Evolutionary conservation across 2,329 filamentous ascomycete genomes (phyloP), one percentile per base, ranked within the genome.

Genomic region (Beauveria australis): DNA sequence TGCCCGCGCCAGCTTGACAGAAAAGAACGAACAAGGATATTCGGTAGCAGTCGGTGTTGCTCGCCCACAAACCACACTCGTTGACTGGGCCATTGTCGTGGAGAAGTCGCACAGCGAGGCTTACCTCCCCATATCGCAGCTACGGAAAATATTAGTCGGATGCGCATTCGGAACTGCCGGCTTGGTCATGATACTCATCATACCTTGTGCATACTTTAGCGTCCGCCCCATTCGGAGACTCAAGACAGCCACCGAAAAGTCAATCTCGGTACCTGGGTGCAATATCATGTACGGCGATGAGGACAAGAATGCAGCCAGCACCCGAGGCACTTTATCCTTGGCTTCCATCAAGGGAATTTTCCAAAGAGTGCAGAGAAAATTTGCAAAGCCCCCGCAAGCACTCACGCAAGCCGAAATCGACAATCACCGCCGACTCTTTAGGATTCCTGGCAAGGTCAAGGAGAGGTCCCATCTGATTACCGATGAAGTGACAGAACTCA

Each of bases 91-190:
- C 5, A 76, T 97, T 3, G 67, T 96, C 2, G 83, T 96, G 1
- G 92, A 96, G 70, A 87, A 94, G 71, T 78, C 84, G 2, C 84
- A 85, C 64, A 71, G 72, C 24, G 92, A 96, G 73, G 90, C 92
- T 0, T 92, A 89, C 75, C 78, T 79, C 8, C 89, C 92, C 0
- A 92, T 96, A 61, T 74, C 79, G 30, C 86, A 84, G 22, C 78
- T 96, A n/a, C 85, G 89, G 22, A 86, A 88, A 53, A 90, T 96
- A 55, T 81, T 97, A 1, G 74, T 96, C 2, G 90, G 85, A 5
- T 96, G 91, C 63, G 89, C 96, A 0, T 95, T 96, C 70, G 90
- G 89, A 1, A 93, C 91, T 0, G 81, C 87, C 14, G 92, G 88
- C 0, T 79, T 88, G 5, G 82, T 95, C 56, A 71, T 92, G 3